Evolutionary conservation across 1,284 basidiomycete genomes (phyloP), one percentile per base, ranked within the genome.

Genomic region (Sporisorium reilianum): DNA sequence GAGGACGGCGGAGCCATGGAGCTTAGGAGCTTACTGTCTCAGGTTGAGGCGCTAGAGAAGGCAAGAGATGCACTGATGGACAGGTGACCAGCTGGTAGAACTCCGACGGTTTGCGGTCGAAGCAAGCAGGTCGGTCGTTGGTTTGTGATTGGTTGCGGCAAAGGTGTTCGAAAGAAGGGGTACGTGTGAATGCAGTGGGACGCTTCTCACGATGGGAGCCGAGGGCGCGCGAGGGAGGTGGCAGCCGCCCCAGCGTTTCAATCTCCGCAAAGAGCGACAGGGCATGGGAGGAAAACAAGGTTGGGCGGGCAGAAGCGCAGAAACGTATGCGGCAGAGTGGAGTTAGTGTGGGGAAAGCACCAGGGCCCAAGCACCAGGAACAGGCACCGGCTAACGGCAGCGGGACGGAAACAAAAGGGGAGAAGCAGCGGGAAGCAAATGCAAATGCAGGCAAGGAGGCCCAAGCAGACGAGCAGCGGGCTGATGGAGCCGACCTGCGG

Each of bases 51-150:
- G 32, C 18, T n/a, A 38, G 32, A 23, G 30, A 22, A 36, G 14
- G 12, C 3, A 22, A 28, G 18, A 11, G 4, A 12, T 20, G 44
- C 44, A 40, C 55, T 56, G 55, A 49, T 56, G 44, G 55, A 56
- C 44, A 55, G 54, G 23, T 46, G 44, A 34, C 42, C 51, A n/a
- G 12, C n/a, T 7, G 18, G n/a, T 42, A 26, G 40, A 16, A 42
- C 25, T 20, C 51, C 51, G 51, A 40, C 36, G 50, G 16, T 25
- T 18, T 26, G 10, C 6, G 11, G 11, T 18, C 16, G 23, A 26
- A 25, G 30, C 11, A 38, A 28, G 16, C 25, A n/a, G n/a, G n/a
- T n/a, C n/a, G n/a, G n/a, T n/a, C n/a, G n/a, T 46, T 25, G 23
- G 12, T 18, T 28, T 28, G 11, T 46, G 26, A 46, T 18, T 45